Percentiles rank a stretch among this genome's conserved stretches.
These are phyloP conservation scores for Naganishia vaughanmartiniae DNA, from an alignment of 768 basidiomycete species.

Conservation along the genomic window DNA sequence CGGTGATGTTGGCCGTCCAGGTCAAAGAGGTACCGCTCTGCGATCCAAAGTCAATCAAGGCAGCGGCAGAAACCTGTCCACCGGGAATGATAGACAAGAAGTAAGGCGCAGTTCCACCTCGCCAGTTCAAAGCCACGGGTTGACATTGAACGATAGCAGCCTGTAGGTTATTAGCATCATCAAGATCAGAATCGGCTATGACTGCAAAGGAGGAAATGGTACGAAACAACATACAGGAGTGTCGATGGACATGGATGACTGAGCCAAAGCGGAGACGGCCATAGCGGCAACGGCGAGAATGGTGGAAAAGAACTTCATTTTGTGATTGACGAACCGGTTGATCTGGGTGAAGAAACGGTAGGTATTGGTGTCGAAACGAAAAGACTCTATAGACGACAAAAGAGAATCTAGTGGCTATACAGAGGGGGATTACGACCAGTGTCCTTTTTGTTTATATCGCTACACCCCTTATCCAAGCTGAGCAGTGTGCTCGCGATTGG, in stretches of 20 bases:
- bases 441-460: background rate
- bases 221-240: background rate
- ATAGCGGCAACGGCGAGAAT: slow-evolving; percentile 18
- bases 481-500: background rate
- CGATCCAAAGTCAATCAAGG: slow-evolving; percentile 57
- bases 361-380: background rate
- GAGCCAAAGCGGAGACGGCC: slow-evolving; percentile 13
- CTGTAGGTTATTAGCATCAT: background rate
- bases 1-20: slow-evolving; percentile 59
- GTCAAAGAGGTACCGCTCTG: slow-evolving; percentile 55
- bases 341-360: background rate
- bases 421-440: background rate
- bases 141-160: slow-evolving; percentile 22
- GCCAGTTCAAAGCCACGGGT: slow-evolving; percentile 30
- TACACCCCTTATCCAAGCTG: slow-evolving; percentile 4
- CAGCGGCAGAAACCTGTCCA: slow-evolving; percentile 54
- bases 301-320: slow-evolving; percentile 24
- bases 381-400: background rate
- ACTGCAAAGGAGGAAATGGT: no score
- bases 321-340: background rate
- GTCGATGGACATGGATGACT: slow-evolving; percentile 7
- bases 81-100: slow-evolving; percentile 58
- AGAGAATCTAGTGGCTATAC: background rate
- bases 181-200: background rate
- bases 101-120: slow-evolving; percentile 45